These are phyloP conservation scores for Fusarium pseudocircinatum DNA, from an alignment of 2,329 filamentous ascomycete genomes.

Conservation along the genomic window DNA sequence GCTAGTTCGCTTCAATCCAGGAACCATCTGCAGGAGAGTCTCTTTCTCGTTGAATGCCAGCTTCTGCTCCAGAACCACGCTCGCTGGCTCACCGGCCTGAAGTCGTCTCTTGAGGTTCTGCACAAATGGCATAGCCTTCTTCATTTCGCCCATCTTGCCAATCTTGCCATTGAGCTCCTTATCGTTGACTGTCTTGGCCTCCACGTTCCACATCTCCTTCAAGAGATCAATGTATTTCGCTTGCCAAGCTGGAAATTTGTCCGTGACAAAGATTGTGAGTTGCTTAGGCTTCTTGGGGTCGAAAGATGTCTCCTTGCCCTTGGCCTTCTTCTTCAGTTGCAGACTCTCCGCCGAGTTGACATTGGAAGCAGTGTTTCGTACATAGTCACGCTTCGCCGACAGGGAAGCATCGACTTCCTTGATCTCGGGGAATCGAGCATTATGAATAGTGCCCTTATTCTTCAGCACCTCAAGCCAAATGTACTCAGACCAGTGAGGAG, in stretches of 20 bases:
- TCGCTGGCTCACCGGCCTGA: slow-evolving; percentile 72
- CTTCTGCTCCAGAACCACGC: slow-evolving; percentile 81
- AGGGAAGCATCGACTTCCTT: slow-evolving; percentile 72
- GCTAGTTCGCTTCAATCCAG: slow-evolving; percentile 78
- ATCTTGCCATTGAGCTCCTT: slow-evolving; percentile 83
- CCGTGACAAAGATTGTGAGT: slow-evolving; percentile 84
- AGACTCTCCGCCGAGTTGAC: slow-evolving; percentile 83
- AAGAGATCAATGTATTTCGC: slow-evolving; percentile 87
- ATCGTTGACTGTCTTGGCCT: slow-evolving; percentile 73
- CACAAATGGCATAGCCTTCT: slow-evolving; percentile 98
- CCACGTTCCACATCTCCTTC: slow-evolving; percentile 72
- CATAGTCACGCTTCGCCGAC: slow-evolving; percentile 83
- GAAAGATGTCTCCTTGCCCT: slow-evolving; percentile 86
- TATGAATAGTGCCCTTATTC: slow-evolving; percentile 80
- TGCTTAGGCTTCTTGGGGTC: slow-evolving; percentile 94
- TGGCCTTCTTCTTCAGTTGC: slow-evolving; percentile 88
- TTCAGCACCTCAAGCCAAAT: slow-evolving; percentile 92
- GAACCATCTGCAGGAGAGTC: slow-evolving; percentile 80
- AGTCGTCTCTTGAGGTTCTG: slow-evolving; percentile 87
- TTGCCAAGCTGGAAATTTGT: slow-evolving; percentile 89
- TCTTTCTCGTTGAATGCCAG: slow-evolving; percentile 86
- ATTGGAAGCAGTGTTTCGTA: slow-evolving; percentile 77
- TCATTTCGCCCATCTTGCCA: slow-evolving; percentile 87
- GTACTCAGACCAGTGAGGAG: slow-evolving; percentile 94
- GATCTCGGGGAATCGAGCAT: slow-evolving; percentile 67